These are phyloP conservation scores for Lactifluus rugatus DNA, from an alignment of 768 basidiomycete genomes.

Conservation along the genomic window DNA sequence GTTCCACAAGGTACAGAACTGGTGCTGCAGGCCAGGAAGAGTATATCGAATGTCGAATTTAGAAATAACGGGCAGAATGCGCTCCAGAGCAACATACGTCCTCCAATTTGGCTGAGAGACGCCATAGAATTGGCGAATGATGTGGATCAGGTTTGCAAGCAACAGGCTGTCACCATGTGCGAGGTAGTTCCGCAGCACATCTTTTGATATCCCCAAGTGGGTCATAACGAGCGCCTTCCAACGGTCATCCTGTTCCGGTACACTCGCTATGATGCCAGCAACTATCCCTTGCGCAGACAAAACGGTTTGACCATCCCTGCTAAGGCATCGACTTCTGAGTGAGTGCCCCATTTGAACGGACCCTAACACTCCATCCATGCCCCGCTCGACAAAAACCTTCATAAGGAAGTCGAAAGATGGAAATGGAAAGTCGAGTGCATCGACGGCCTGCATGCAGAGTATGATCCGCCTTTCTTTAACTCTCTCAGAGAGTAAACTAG, in stretches of 20 bases:
- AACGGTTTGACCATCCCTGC: not conserved
- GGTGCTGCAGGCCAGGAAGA: not conserved
- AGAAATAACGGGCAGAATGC: not conserved
- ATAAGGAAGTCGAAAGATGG: too few relatives aligned
- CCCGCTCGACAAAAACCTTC: not conserved
- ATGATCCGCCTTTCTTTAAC: not conserved
- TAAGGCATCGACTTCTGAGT: not conserved
- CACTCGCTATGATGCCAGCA: not conserved
- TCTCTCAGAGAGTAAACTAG: not conserved
- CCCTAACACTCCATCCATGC: not conserved
- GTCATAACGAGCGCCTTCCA: not conserved
- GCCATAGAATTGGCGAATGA: not conserved
- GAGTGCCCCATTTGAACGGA: not conserved
- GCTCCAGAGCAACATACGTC: too few relatives aligned
- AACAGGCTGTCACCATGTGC: not conserved
- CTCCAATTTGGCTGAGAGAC: too few relatives aligned
- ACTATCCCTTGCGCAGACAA: not conserved
- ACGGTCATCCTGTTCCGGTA: not conserved
- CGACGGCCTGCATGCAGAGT: not conserved
- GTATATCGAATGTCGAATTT: not conserved
- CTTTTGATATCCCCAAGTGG: not conserved
- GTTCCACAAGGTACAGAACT: not conserved
- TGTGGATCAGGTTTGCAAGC: not conserved
- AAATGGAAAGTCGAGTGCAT: not conserved
- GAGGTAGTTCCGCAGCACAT: not conserved